Conservation (phyloP, 345 rosid genomes). For the Leavenworthia alabamica region DNA sequence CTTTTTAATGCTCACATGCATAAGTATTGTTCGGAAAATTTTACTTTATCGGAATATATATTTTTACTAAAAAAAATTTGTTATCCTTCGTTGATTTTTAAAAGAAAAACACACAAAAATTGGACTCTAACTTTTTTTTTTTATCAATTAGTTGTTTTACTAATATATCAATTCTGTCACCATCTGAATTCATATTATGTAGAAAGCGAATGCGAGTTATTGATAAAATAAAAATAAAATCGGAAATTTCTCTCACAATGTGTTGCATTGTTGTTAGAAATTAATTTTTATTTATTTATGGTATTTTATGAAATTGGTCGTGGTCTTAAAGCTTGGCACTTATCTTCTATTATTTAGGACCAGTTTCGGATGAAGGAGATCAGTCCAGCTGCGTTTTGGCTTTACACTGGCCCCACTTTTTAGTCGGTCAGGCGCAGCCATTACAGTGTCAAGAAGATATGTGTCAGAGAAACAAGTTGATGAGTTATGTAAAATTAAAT, state of each 20-base stretch:
- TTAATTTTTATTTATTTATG: background rate
- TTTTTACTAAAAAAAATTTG: background rate
- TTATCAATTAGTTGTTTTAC: background rate
- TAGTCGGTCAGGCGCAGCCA: background rate
- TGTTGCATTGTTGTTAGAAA: background rate
- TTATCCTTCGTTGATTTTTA: background rate
- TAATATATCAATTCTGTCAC: background rate
- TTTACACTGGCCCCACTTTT: constrained; percentile 10
- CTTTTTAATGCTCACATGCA: background rate
- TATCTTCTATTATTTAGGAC: constrained; percentile 13
- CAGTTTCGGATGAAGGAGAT: constrained; percentile 14
- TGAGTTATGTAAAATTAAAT: background rate
- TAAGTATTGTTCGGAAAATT: background rate
- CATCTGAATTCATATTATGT: background rate
- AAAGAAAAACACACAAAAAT: too few relatives aligned
- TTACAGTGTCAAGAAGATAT: background rate
- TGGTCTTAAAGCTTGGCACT: constrained; percentile 2
- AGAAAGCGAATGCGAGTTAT: background rate
- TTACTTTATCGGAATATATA: background rate
- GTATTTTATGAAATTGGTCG: background rate
- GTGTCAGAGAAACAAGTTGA: background rate
- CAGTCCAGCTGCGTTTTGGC: constrained; percentile 22
- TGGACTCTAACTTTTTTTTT: background rate
- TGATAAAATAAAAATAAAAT: background rate
- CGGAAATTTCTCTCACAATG: background rate